Base-by-base conservation (phyloP, 306 rosid genomes). In the Casuarina glauca region DNA sequence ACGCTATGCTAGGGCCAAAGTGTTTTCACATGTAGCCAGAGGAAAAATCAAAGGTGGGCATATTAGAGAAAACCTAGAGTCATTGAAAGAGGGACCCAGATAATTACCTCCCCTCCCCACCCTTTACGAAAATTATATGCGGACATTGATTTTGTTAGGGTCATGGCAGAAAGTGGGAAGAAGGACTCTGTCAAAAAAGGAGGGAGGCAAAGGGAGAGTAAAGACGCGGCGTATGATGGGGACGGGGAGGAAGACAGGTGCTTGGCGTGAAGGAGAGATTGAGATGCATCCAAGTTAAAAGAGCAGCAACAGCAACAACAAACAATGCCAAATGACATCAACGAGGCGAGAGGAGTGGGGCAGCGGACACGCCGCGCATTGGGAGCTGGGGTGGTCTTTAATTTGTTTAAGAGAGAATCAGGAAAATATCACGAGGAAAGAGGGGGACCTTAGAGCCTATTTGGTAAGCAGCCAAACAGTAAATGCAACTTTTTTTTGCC, bases 211-310 rank as follows among this genome's bases (percentile, higher is more conserved):
- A 6, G 17, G 17, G 26, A 74, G 7, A 11, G 50, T 32, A 19
- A 38, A 5, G 32, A 66, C n/a, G 63, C 26, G 80, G 76, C 86
- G 79, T 76, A 80, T 85, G 88, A 80, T 79, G 69, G 82, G 52
- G 86, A 76, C 83, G 39, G 55, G 9, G 67, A 41, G 61, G 73
- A 48, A n/a, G 74, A 74, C 84, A 77, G 90, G 88, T 81, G 85
- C 84, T 80, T 89, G 89, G 94, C 93, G 89, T 88, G 94, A 85
- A 70, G 72, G 87, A 76, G 53, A 79, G 76, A 79, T 51, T 72
- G 72, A 52, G 76, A 70, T 62, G 63, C 42, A 19, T 19, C 20
- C 1, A 58, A 9, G 13, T 2, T 15, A 5, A 16, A 26, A 64
- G 26, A 64, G 6, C 2, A 42, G 3, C 2, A 41, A 66, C 48